Conservation (phyloP, 2,329 filamentous ascomycete species). For the Beauveria caledonica region DNA sequence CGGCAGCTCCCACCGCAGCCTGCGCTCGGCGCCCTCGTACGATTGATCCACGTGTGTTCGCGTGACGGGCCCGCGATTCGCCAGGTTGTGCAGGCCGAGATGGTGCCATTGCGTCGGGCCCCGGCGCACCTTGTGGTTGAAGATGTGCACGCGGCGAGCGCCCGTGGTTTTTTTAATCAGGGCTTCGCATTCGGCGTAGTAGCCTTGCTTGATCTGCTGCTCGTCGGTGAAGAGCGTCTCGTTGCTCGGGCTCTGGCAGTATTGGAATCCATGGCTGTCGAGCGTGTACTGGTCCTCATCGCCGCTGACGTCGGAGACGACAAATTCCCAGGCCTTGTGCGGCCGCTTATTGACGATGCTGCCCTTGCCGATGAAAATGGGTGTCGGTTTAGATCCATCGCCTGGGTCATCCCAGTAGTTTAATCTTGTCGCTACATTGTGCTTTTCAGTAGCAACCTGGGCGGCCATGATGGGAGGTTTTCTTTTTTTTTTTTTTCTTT, state of each 20-base stretch:
- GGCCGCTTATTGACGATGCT: slow-evolving; percentile 23
- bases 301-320: slow-evolving; percentile 31
- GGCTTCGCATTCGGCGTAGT: slow-evolving; percentile 65
- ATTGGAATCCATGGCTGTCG: slow-evolving; percentile 34
- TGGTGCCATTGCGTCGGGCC: slow-evolving; percentile 53
- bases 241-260: slow-evolving; percentile 22
- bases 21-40: slow-evolving; percentile 30
- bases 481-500: background rate
- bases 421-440: slow-evolving; percentile 27
- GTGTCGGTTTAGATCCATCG: slow-evolving; percentile 32
- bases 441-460: background rate
- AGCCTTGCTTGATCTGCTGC: slow-evolving; percentile 49
- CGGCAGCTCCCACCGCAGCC: slow-evolving; percentile 33
- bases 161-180: slow-evolving; percentile 55
- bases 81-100: slow-evolving; percentile 51
- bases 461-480: background rate
- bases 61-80: slow-evolving; percentile 38
- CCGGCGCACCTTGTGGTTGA: slow-evolving; percentile 64
- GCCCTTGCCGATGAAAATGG: slow-evolving; percentile 24
- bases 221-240: slow-evolving; percentile 40
- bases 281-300: slow-evolving; percentile 32
- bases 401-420: slow-evolving; percentile 34
- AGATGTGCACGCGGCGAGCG: slow-evolving; percentile 53
- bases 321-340: slow-evolving; percentile 35
- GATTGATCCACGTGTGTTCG: slow-evolving; percentile 46